These are phyloP conservation scores for Malus hybrid DNA, from an alignment of 331 rosid species.

Conservation along the genomic window DNA sequence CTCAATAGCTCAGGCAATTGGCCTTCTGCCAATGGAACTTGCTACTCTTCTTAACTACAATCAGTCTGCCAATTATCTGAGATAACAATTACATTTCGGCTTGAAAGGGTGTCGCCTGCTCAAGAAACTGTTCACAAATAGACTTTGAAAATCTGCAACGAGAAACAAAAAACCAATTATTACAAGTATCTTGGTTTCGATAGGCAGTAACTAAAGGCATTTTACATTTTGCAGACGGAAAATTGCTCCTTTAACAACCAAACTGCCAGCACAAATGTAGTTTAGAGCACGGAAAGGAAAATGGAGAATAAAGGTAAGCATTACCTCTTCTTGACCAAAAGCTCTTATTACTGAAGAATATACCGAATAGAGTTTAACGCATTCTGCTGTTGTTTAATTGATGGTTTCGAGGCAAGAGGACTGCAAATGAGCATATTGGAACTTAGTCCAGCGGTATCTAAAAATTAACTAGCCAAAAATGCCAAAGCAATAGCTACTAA, in stretches of 20 bases:
- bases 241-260: neutral
- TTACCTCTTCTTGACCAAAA: neutral
- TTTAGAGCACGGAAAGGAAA: neutral
- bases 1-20: too few relatives aligned
- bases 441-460: conserved; percentile 4
- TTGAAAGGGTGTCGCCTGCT: too few relatives aligned
- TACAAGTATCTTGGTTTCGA: neutral
- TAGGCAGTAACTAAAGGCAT: neutral
- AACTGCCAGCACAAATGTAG: neutral
- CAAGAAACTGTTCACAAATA: too few relatives aligned
- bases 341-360: neutral
- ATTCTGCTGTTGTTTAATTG: conserved; percentile 1
- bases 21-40: too few relatives aligned
- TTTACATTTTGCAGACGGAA: too few relatives aligned
- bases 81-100: too few relatives aligned
- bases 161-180: neutral
- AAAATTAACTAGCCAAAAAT: neutral
- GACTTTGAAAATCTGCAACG: neutral
- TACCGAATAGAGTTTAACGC: neutral
- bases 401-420: conserved; percentile 43
- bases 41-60: too few relatives aligned
- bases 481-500: neutral
- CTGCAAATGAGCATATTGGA: conserved; percentile 30
- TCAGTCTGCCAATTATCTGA: too few relatives aligned
- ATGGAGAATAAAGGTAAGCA: neutral